Base-by-base conservation (phyloP, 495 filamentous ascomycete species). In the Penicillium macrosclerotiorum region DNA sequence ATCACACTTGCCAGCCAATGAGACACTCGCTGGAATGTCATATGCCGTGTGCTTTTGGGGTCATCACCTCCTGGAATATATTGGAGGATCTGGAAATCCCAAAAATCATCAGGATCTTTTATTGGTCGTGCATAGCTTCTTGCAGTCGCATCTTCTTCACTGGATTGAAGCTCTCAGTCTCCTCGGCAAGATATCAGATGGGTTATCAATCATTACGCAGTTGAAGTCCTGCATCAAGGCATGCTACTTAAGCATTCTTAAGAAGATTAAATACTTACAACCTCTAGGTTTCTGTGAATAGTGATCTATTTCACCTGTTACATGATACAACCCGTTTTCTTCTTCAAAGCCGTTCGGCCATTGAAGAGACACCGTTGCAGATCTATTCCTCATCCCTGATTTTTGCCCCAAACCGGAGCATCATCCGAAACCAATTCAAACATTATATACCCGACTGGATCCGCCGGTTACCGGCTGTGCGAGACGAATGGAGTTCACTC, bases 241-340 rank as follows among this genome's bases (percentile, higher is more conserved):
- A 27, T 27, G 25, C 11, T 27, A 5, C 25, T 27, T 27, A 27
- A 5, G 5, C 25, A 27, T 27, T 11, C 25, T 27, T 5, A 27
- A 27, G 25, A 27, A 11, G 25, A 5, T 11, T 11, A 27, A 27
- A 27, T 27, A 27, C 11, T 27, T 5, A 27, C 25, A 27, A 11
- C 11, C 25, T 11, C 25, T 27, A 27, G 25, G 25, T 27, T 11
- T 27, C 25, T 11, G 25, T 27, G 26, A 38, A 43, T n/a, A 47
- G 42, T 37, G 16, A 20, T n/a, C 39, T 48, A 24, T 29, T 59
- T 12, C 23, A 36, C 23, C 45, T 52, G 45, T 30, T 60, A 33
- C 44, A 49, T 8, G 59, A 63, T 41, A 50, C 56, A 24, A 49
- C 24, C 35, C 52, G 44, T 20, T 63, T 59, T 18, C 31, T 63